A percentile compares a stretch with the other conserved stretches of the same genome.
phyloP scores from a whole-genome alignment of 2,329 filamentous ascomycete genomes.

The Cladosporium sp. region DNA sequence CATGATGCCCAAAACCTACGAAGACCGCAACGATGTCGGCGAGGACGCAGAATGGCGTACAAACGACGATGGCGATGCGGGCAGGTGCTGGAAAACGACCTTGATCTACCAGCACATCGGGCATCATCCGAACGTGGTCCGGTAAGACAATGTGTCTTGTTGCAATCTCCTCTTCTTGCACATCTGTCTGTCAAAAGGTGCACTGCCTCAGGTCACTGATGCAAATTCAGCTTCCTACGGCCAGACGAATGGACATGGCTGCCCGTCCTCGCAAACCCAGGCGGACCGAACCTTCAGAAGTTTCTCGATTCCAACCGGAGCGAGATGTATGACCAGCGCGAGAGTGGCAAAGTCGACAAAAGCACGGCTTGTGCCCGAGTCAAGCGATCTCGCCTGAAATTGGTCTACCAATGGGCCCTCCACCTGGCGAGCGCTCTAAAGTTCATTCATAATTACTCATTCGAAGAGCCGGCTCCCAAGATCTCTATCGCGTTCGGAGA shows the following conservation, averaged over 20 bases:
- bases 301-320: background rate
- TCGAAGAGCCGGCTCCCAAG: background rate
- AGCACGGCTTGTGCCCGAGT: background rate
- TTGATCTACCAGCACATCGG: background rate
- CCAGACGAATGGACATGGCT: background rate
- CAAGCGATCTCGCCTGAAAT: background rate
- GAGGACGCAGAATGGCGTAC: background rate
- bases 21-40: background rate
- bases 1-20: background rate
- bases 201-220: background rate
- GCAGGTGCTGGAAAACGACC: background rate
- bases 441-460: background rate
- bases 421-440: background rate
- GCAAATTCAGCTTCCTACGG: background rate
- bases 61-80: background rate
- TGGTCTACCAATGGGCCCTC: background rate
- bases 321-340: background rate
- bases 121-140: background rate
- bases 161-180: too few relatives aligned
- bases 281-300: background rate
- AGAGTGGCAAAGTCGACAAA: background rate
- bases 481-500: background rate
- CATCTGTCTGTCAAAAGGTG: too few relatives aligned
- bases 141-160: background rate
- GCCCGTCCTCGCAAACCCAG: background rate